Base-by-base conservation (phyloP, 306 rosid genomes). In the Gastrolobium bilobum region DNA sequence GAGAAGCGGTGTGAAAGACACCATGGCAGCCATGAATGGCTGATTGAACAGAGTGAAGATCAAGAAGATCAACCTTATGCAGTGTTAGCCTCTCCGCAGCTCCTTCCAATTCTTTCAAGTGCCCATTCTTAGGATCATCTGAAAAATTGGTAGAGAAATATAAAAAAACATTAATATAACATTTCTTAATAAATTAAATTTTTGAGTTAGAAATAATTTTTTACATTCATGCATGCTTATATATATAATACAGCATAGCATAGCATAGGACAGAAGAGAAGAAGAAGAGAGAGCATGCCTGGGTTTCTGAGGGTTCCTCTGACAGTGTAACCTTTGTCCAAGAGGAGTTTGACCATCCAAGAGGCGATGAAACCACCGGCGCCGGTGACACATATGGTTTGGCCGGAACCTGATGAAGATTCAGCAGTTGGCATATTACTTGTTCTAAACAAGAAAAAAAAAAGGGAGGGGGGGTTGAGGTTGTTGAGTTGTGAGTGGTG, bases 281-380 rank as follows among this genome's bases (percentile, higher is more conserved):
- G 20, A 0, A 48, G 6, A 30, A 30, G 5, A 39, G 42, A 42
- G 4, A 67, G 4, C 61, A 7, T 50, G 87, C 97, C 97, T 74
- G 97, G 96, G 81, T 91, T 94, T 64, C 97, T 68, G 9, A 94
- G 60, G 58, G 98, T 94, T 79, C 97, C 98, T 77, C 81, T 70
- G 2, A 94, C 98, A 30, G 69, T 67, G 82, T 94, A 94, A 30
- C 96, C 98, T 86, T 83, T 89, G n/a, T 87, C 84, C 1, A 94
- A 86, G 14, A 94, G 91, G 10, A 92, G 90, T 54, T 89, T 90
- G 0, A 92, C 96, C 34, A 90, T 87, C 97, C 98, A 92, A 2
- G 98, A 90, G 10, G 96, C 98, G 54, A 94, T 92, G 85, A 92
- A 94, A 15, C 98, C 98, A 0, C 96, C 97, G 26, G 98, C 98